Percentiles rank a stretch among this genome's conserved stretches.
phyloP scores from a whole-genome alignment of 225 moss, liverwort and hornwort species.

The Thuidium tamariscinum region DNA sequence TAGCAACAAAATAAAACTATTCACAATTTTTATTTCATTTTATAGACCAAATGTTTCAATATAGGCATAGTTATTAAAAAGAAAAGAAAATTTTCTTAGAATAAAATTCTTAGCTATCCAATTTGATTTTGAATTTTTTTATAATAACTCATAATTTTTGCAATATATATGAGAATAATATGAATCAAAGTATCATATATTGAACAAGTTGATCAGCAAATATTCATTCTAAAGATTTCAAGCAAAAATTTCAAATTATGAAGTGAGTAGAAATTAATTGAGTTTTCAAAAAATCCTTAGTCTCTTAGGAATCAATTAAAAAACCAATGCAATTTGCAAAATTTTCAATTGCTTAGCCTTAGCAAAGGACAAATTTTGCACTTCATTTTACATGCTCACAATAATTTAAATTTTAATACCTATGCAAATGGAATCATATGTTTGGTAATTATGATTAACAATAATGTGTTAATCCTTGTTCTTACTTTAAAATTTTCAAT shows the following conservation, averaged over 20 bases:
- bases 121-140: not conserved
- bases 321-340: not conserved
- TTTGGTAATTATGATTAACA: not conserved
- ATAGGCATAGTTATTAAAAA: too few relatives aligned
- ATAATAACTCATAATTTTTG: not conserved
- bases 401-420: not conserved
- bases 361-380: not conserved
- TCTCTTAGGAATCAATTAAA: not conserved
- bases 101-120: accelerated
- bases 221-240: not conserved
- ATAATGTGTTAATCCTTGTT: not conserved
- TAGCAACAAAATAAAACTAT: too few relatives aligned
- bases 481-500: not conserved
- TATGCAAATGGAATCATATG: not conserved
- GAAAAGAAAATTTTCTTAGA: too few relatives aligned
- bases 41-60: too few relatives aligned
- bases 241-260: not conserved
- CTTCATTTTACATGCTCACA: not conserved
- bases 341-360: not conserved
- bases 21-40: not conserved
- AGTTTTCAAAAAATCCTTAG: accelerated
- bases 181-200: not conserved
- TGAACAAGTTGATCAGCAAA: not conserved
- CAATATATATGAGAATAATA: not conserved
- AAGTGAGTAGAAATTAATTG: not conserved